Evolutionary conservation across 768 basidiomycete species (phyloP).

Genomic region (Boletus fagicola): DNA sequence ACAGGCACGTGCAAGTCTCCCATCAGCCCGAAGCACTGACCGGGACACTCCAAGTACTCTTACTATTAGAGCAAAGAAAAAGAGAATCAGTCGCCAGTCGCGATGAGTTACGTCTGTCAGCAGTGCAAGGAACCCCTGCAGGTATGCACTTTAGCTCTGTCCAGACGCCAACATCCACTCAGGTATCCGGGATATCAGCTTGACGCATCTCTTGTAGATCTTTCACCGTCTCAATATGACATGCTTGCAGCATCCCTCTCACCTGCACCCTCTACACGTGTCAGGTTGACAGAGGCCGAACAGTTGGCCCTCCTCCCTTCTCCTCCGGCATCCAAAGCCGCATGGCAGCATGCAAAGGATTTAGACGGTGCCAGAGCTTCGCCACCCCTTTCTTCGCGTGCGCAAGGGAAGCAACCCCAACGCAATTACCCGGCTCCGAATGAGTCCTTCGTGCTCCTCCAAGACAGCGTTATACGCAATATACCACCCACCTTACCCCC

Average conservation of each 20-base stretch:
- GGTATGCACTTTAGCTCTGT: slow-evolving; percentile 38
- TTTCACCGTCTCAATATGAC: slow-evolving; percentile 85
- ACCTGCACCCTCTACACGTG: slow-evolving; percentile 45
- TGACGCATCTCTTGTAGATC: slow-evolving; percentile 87
- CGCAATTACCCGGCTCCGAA: slow-evolving; percentile 57
- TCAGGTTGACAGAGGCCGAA: slow-evolving; percentile 41
- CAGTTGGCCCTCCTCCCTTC: slow-evolving; percentile 48
- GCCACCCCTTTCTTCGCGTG: slow-evolving; percentile 49
- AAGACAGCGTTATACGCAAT: slow-evolving; percentile 74
- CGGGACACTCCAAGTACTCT: neutral
- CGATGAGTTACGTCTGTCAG: slow-evolving; percentile 65
- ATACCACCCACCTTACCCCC: slow-evolving; percentile 58
- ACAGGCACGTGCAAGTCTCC: neutral
- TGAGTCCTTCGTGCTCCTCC: slow-evolving; percentile 89
- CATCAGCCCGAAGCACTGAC: neutral
- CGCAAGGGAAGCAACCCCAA: slow-evolving; percentile 60
- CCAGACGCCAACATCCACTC: slow-evolving; percentile 7
- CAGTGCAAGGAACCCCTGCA: slow-evolving; percentile 91
- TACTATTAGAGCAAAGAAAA: neutral
- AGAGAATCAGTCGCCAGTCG: no score
- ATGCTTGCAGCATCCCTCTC: slow-evolving; percentile 74
- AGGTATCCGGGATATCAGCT: slow-evolving; percentile 42
- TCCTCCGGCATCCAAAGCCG: slow-evolving; percentile 52
- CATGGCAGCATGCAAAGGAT: slow-evolving; percentile 60
- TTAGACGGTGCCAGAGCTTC: slow-evolving; percentile 33